Evolutionary conservation across 139 green algal genomes (phyloP), one percentile per base, ranked within the genome.

Genomic region (Penium margaritaceum): DNA sequence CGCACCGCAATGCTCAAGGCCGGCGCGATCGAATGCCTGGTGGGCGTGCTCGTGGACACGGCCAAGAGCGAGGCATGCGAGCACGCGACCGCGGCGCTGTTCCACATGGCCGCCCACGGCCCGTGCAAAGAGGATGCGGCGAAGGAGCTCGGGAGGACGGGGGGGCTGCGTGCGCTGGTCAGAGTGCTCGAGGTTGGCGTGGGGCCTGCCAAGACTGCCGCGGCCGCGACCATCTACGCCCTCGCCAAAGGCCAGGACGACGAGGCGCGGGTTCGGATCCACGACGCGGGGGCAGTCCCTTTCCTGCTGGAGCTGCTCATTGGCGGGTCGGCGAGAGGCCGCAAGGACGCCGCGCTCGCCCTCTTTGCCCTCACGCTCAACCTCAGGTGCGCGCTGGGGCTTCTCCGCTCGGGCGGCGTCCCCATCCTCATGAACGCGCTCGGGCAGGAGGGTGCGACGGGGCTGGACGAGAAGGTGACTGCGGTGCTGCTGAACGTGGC

Each of bases 391-490:
- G 63, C 63, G 0, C 36, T 33, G 32, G 63, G 58, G 47, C 44
- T 71, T 3, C 32, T 71, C 4, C 3, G 27, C 9, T 15, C 29
- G 14, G 63, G 63, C 55, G 63, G 32, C 7, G 63, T 71, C 19
- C 21, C 21, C 19, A n/a, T 71, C 24, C 35, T 71, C 6, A 29
- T 71, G 19, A 21, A 71, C 3, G 32, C 58, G 63, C 12, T 71
- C 21, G 51, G 51, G 21, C 51, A 60, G 21, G 61, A 43, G 24
- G 47, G 30, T 37, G 9, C 44, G 29, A 71, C 27, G 63, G 32
- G 34, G 32, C 27, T 71, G 35, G 63, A 54, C 17, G 63, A 71
- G 27, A 71, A 71, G 35, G 63, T 41, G 21, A 62, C 58, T 38
- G 63, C 63, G 9, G 63, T 71, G 32, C 36, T 41, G 21, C 15